A percentile compares a stretch with the other conserved stretches of the same genome.
Conservation (phyloP, 148 eudicot genomes). For the Oxyria digyna region DNA sequence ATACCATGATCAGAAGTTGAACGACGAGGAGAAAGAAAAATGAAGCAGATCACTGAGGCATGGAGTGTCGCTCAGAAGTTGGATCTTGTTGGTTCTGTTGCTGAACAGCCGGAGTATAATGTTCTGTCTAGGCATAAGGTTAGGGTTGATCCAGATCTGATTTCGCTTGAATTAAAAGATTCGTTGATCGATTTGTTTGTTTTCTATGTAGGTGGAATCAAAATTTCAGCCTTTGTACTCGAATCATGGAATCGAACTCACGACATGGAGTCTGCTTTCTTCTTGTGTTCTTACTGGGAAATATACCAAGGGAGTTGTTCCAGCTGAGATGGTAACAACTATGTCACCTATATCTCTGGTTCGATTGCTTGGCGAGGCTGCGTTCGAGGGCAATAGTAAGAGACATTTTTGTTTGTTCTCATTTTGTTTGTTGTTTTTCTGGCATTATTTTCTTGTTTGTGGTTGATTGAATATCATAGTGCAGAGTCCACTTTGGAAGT, state of each 20-base stretch:
- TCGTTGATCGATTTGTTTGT: not conserved
- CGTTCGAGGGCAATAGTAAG: too few species aligned
- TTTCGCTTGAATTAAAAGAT: not conserved
- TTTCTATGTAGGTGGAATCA: constrained; percentile 57
- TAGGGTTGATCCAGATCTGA: not conserved
- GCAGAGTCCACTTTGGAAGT: not conserved
- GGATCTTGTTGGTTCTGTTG: constrained; percentile 78
- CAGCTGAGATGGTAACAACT: too few species aligned
- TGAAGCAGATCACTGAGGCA: constrained; percentile 96
- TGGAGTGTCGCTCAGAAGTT: constrained; percentile 67
- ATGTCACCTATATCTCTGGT: too few species aligned
- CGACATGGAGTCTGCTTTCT: constrained; percentile 98
- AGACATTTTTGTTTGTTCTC: too few species aligned
- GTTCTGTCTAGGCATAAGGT: constrained; percentile 82
- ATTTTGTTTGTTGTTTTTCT: not conserved
- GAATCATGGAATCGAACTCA: constrained; percentile 82
- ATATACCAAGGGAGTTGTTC: constrained; percentile 48
- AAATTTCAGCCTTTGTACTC: constrained; percentile 71
- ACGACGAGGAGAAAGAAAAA: too few species aligned
- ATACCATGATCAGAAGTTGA: too few species aligned
- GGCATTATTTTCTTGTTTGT: not conserved
- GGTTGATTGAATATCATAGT: not conserved
- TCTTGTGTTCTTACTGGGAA: constrained; percentile 95
- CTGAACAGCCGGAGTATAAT: constrained; percentile 96
- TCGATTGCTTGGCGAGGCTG: too few species aligned